A percentile compares a stretch with the other conserved stretches of the same genome.
phyloP scores from a whole-genome alignment of 495 filamentous ascomycete genomes.

The Penicillium soppii region DNA sequence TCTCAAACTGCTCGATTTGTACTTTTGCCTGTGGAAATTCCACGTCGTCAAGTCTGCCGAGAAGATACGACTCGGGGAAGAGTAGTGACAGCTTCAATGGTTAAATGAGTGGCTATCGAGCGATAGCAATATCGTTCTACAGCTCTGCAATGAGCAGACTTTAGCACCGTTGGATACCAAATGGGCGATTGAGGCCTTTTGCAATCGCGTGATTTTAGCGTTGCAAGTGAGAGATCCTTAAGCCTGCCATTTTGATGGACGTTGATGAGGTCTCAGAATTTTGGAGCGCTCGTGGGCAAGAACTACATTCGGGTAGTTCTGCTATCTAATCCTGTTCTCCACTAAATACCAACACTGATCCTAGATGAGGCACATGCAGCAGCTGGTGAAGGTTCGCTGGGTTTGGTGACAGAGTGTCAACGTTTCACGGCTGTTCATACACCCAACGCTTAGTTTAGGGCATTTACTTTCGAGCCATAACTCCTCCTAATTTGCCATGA shows the following conservation, averaged over 20 bases:
- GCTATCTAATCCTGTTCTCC: not conserved
- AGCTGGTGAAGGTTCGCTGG: not conserved
- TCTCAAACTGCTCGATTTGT: not conserved
- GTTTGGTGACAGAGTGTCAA: not conserved
- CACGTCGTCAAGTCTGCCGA: constrained; percentile 1
- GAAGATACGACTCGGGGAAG: constrained; percentile 1
- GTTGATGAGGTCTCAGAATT: not conserved
- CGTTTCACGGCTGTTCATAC: not conserved
- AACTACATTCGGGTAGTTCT: not conserved
- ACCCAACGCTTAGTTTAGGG: not conserved
- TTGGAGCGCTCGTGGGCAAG: not conserved
- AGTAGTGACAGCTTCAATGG: not conserved
- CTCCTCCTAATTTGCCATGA: not conserved
- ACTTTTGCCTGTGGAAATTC: not conserved
- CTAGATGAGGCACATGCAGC: not conserved
- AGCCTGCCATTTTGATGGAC: not conserved
- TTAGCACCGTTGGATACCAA: not conserved
- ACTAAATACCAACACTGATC: not conserved
- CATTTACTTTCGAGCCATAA: not conserved
- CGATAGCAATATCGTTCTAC: constrained; percentile 1
- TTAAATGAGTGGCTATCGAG: constrained; percentile 6
- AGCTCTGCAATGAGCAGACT: constrained; percentile 1
- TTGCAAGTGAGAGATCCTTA: constrained; percentile 1
- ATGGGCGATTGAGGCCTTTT: not conserved
- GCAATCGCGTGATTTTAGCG: not conserved